A percentile compares a stretch with the other conserved stretches of the same genome.
Conservation (phyloP, 768 basidiomycete species). For the Tylopilus plumbeoviolaceoides region DNA sequence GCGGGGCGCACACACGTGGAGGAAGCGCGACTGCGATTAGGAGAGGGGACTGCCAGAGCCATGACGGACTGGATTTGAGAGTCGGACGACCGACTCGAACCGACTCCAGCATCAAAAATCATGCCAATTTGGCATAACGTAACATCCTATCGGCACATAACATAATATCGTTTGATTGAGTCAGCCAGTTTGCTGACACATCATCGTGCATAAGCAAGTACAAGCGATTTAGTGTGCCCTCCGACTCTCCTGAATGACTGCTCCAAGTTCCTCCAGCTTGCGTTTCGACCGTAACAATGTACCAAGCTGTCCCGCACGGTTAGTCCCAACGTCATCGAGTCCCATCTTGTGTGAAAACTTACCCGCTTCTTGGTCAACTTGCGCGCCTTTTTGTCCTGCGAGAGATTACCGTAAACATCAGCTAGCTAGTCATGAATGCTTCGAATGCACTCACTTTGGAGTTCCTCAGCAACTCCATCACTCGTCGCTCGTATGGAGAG, state of each 20-base stretch:
- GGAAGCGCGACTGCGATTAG: constrained; percentile 51
- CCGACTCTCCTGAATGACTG: constrained; percentile 91
- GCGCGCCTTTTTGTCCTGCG: constrained; percentile 96
- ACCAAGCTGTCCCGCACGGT: constrained; percentile 62
- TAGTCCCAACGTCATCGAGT: background rate
- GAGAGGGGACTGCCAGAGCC: constrained; percentile 37
- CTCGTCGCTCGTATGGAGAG: constrained; percentile 95
- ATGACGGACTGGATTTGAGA: constrained; percentile 13
- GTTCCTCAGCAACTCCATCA: constrained; percentile 97
- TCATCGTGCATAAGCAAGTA: background rate
- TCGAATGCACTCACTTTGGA: constrained; percentile 64
- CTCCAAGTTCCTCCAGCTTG: constrained; percentile 95
- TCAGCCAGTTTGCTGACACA: constrained; percentile 3
- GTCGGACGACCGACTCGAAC: background rate
- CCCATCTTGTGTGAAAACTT: constrained; percentile 31
- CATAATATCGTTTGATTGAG: constrained; percentile 4
- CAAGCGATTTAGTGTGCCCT: constrained; percentile 48
- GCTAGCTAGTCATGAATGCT: background rate
- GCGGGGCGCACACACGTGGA: constrained; percentile 55
- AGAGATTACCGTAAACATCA: background rate
- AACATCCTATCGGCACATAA: background rate
- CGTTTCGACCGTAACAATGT: constrained; percentile 98
- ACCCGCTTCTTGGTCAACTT: constrained; percentile 99
- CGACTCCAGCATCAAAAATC: constrained; percentile 17
- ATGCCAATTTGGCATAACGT: constrained; percentile 27